These are phyloP conservation scores for Eimeria tenella DNA, from an alignment of 169 alveolate species.

Conservation along the genomic window DNA sequence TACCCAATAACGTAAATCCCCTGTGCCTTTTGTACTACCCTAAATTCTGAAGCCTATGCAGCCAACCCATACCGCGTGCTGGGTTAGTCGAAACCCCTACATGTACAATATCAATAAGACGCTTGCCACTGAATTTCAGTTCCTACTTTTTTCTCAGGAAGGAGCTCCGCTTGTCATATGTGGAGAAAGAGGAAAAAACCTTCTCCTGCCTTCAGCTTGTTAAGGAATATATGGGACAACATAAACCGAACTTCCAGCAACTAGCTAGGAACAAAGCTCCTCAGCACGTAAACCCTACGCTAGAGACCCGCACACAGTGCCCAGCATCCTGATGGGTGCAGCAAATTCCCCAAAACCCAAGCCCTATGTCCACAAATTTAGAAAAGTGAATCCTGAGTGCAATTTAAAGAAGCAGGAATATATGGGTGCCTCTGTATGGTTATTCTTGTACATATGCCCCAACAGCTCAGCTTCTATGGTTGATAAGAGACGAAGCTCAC, in stretches of 20 bases:
- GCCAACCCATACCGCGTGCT: too few relatives aligned
- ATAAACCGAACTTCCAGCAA: not conserved
- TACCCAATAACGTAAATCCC: too few relatives aligned
- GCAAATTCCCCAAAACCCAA: too few relatives aligned
- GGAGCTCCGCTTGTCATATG: not conserved
- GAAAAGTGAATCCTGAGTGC: not conserved
- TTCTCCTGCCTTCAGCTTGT: conserved; percentile 38
- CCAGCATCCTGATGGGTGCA: not conserved
- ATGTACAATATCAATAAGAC: too few relatives aligned
- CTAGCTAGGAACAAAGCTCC: conserved; percentile 39
- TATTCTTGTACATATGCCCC: too few relatives aligned
- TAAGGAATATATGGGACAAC: not conserved
- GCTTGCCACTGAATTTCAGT: not conserved
- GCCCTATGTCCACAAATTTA: too few relatives aligned
- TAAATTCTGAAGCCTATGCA: too few relatives aligned
- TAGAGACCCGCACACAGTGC: not conserved
- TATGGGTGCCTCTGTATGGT: not conserved
- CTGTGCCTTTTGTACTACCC: too few relatives aligned
- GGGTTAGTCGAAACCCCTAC: too few relatives aligned
- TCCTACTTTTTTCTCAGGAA: not conserved
- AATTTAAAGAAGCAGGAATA: too few relatives aligned
- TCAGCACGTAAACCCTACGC: not conserved
- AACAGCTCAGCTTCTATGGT: too few relatives aligned
- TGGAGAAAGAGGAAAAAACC: not conserved
- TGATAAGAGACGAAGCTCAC: too few relatives aligned